Base-by-base conservation (phyloP, 1,139 yeast genomes). In the Groenewaldozyma auringiensis region DNA sequence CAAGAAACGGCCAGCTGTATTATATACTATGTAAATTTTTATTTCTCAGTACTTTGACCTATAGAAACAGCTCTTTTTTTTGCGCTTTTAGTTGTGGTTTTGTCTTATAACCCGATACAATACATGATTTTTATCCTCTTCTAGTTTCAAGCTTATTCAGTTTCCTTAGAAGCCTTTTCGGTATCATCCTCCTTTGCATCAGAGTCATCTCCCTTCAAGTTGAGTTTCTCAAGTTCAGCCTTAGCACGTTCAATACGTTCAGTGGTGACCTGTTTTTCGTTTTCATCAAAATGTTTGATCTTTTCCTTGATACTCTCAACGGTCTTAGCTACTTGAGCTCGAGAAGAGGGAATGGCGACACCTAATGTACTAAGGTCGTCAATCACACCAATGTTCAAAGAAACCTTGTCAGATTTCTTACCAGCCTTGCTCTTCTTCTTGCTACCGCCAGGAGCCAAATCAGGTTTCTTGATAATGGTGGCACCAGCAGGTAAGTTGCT, bases 261-360 rank as follows among this genome's bases (percentile, higher is more conserved):
- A 65, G 79, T 76, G 50, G 96, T 87, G 62, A 82, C 88, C 52
- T 80, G 85, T 50, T 81, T 89, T 71, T 88, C 95, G 67, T 81
- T 81, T 45, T 75, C 75, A 66, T 76, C 72, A 68, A 78, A 84
- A 55, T 80, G 81, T 46, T 70, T 72, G 63, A 86, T 77, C 66
- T 94, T 88, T 59, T 75, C 78, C 72, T 81, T 80, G 68, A 92
- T 78, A 57, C 79, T 72, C 50, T 73, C 79, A 58, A 85, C 66
- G 53, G 94, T 79, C 45, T 68, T 68, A 41, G 83, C 74, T 53
- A 84, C 81, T 47, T 85, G 94, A 22, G 82, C 94, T 56, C 77
- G 71, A 59, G 81, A 76, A 51, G 82, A 73, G 62, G 99, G 99
- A 56, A 89, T 79, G 45, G 85, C 74, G 53, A 92, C 77, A 52